Evolutionary conservation across 139 green algal species (phyloP).

Genomic region (Marvania coccoides): DNA sequence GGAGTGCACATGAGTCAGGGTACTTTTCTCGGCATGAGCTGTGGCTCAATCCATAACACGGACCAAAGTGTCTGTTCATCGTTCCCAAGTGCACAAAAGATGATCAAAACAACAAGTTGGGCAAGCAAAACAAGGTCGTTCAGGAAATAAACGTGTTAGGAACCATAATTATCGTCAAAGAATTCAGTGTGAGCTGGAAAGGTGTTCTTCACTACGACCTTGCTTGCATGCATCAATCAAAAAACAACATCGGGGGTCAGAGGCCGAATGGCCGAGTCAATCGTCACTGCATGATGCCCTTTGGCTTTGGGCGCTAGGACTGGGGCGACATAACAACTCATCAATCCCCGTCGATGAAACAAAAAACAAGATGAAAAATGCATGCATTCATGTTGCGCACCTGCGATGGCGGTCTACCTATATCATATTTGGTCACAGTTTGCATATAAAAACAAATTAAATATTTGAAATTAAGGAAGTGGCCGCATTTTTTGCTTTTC

Average conservation of each 20-base stretch:
- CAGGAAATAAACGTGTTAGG: conserved; percentile 23
- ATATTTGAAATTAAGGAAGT: no score
- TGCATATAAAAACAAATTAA: no score
- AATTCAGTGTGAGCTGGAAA: conserved; percentile 35
- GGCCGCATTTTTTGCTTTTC: no score
- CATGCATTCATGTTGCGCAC: neutral
- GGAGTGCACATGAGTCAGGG: conserved; percentile 1
- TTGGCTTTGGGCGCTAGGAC: conserved; percentile 34
- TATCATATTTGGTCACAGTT: no score
- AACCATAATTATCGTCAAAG: conserved; percentile 31
- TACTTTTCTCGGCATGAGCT: conserved; percentile 47
- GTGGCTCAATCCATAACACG: conserved; percentile 65
- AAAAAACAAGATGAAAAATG: neutral
- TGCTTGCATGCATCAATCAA: neutral
- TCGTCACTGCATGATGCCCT: conserved; percentile 25
- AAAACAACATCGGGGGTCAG: conserved; percentile 7
- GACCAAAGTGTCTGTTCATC: conserved; percentile 53
- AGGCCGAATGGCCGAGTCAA: conserved; percentile 24
- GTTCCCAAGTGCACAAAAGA: neutral
- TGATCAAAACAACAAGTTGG: neutral
- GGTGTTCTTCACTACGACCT: conserved; percentile 26
- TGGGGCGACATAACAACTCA: conserved; percentile 33
- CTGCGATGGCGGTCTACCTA: neutral
- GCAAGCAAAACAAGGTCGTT: neutral
- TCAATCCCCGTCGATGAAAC: conserved; percentile 10